phyloP scores from a whole-genome alignment of 1,284 basidiomycete genomes.

The Psilocybe mexicana region DNA sequence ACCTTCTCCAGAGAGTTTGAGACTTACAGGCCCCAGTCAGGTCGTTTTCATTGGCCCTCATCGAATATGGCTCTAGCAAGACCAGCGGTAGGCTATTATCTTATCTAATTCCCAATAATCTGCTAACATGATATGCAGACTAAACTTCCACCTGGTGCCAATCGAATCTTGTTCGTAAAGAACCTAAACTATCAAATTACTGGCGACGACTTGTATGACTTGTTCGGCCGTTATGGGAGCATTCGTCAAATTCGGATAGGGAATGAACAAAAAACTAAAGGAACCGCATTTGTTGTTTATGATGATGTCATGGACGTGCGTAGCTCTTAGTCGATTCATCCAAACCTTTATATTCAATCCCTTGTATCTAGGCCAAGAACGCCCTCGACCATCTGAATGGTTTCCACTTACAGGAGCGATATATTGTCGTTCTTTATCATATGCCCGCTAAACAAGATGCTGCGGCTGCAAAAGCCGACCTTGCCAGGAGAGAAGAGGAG shows the following conservation, averaged over 20 bases:
- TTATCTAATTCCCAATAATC: not conserved
- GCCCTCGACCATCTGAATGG: constrained; percentile 96
- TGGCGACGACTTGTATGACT: constrained; percentile 93
- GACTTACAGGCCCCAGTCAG: not conserved
- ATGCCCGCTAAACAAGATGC: constrained; percentile 96
- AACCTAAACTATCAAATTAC: constrained; percentile 95
- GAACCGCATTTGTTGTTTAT: constrained; percentile 94
- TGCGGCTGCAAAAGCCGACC: constrained; percentile 88
- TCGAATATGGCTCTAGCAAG: constrained; percentile 58
- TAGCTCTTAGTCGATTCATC: constrained; percentile 10
- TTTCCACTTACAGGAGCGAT: constrained; percentile 97
- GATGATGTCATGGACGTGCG: constrained; percentile 89
- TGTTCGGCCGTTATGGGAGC: constrained; percentile 97
- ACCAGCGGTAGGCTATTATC: constrained; percentile 53
- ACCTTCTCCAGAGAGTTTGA: not conserved
- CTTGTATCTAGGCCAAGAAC: constrained; percentile 76
- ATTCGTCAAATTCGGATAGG: constrained; percentile 96
- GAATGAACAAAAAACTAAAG: constrained; percentile 89
- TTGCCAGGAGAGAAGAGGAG: constrained; percentile 91
- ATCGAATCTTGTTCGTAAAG: constrained; percentile 84
- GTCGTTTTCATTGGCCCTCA: not conserved
- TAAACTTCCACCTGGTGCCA: constrained; percentile 84
- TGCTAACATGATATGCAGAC: constrained; percentile 42
- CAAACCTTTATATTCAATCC: not conserved
- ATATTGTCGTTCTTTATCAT: constrained; percentile 97